A percentile compares a stretch with the other conserved stretches of the same genome.
phyloP scores from a whole-genome alignment of 225 moss, liverwort and hornwort genomes.

The Sphagnum tenellum region DNA sequence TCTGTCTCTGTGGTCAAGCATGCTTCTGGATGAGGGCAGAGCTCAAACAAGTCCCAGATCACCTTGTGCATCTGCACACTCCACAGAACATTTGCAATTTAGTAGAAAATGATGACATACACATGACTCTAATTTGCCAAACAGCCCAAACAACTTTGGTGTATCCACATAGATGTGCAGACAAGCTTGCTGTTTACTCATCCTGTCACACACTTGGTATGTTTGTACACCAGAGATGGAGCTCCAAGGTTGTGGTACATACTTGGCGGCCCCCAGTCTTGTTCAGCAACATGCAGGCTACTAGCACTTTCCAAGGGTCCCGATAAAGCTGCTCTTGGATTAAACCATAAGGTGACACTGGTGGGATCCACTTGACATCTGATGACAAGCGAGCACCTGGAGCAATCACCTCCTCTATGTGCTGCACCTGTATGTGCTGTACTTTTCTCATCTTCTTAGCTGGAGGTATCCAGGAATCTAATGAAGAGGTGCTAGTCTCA shows the following conservation, averaged over 20 bases:
- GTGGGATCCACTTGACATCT: conserved; percentile 54
- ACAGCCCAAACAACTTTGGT: too few species aligned
- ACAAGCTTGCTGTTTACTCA: too few species aligned
- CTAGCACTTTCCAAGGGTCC: conserved; percentile 91
- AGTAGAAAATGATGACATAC: too few species aligned
- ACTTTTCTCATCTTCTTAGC: conserved; percentile 21
- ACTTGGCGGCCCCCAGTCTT: conserved; percentile 95
- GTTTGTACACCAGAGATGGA: too few species aligned
- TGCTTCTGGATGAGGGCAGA: conserved; percentile 70
- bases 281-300: conserved; percentile 89
- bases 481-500: conserved; percentile 6
- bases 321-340: conserved; percentile 90
- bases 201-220: too few species aligned
- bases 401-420: conserved; percentile 3
- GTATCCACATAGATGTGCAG: too few species aligned
- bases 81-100: too few species aligned
- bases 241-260: background rate
- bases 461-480: conserved; percentile 11
- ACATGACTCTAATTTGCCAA: too few species aligned
- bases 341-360: conserved; percentile 75
- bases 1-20: conserved; percentile 62
- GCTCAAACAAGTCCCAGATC: conserved; percentile 89
- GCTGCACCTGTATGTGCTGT: conserved; percentile 4
- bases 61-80: conserved; percentile 87
- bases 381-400: conserved; percentile 34